Percentiles rank a stretch among this genome's conserved stretches.
Evolutionary conservation across 1,284 basidiomycete species (phyloP).

Genomic region (Cryptococcus sp.): DNA sequence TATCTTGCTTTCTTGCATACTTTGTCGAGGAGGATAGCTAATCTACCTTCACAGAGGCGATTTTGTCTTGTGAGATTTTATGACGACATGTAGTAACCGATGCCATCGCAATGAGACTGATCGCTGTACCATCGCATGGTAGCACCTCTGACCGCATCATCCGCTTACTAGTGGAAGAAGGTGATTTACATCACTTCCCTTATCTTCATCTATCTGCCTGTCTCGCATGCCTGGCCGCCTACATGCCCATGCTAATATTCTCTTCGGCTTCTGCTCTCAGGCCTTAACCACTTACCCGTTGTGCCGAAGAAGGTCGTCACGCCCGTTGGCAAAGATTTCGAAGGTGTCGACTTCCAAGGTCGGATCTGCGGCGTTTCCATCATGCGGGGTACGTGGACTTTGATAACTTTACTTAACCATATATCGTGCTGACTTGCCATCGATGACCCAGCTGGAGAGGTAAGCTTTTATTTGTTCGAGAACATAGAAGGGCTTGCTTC

Average conservation of each 20-base stretch:
- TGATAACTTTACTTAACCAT: too few relatives aligned
- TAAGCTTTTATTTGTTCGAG: conserved; percentile 47
- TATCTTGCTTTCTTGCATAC: background rate
- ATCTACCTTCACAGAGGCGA: conserved; percentile 67
- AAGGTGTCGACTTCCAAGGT: conserved; percentile 88
- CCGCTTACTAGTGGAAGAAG: conserved; percentile 63
- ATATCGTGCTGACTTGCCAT: background rate
- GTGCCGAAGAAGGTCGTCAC: conserved; percentile 69
- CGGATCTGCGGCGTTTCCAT: conserved; percentile 95
- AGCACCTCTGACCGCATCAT: conserved; percentile 69
- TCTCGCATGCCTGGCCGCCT: too few relatives aligned
- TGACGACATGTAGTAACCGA: background rate
- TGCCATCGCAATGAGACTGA: too few relatives aligned
- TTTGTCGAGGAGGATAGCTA: conserved; percentile 3
- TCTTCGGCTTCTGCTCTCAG: conserved; percentile 52
- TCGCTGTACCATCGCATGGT: background rate
- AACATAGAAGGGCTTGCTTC: background rate
- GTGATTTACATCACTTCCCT: conserved; percentile 35
- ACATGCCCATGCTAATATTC: too few relatives aligned
- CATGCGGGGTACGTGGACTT: conserved; percentile 59
- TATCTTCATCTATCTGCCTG: too few relatives aligned
- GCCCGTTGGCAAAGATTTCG: conserved; percentile 72
- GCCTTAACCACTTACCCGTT: conserved; percentile 95
- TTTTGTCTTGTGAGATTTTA: conserved; percentile 77
- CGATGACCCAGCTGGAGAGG: conserved; percentile 66